Percentiles rank a stretch among this genome's conserved stretches.
These are phyloP conservation scores for Colletotrichum melonis DNA, from an alignment of 2,329 filamentous ascomycete genomes.

Conservation along the genomic window DNA sequence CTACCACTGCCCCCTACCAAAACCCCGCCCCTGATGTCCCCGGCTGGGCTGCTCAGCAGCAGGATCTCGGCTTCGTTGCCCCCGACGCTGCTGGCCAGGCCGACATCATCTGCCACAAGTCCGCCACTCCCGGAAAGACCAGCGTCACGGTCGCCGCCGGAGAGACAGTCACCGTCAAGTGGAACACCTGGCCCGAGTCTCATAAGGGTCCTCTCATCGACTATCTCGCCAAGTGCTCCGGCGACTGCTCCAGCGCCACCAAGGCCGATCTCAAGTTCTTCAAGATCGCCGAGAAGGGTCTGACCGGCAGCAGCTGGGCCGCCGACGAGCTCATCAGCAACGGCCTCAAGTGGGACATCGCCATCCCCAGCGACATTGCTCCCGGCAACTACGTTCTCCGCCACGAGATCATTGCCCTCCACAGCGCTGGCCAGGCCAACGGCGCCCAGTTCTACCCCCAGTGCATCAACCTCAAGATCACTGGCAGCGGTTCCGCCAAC, in stretches of 20 bases:
- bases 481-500: constrained; percentile 49
- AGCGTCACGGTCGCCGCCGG: constrained; percentile 67
- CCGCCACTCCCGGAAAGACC: constrained; percentile 52
- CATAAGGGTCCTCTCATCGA: constrained; percentile 72
- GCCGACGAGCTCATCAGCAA: constrained; percentile 62
- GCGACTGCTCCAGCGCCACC: constrained; percentile 63
- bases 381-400: constrained; percentile 66
- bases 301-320: constrained; percentile 65
- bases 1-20: constrained; percentile 39
- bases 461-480: constrained; percentile 61
- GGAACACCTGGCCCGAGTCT: constrained; percentile 72
- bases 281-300: constrained; percentile 69
- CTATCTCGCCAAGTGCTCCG: constrained; percentile 69
- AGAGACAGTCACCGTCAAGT: constrained; percentile 67
- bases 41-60: constrained; percentile 42
- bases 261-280: constrained; percentile 65
- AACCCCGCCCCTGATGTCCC: constrained; percentile 43
- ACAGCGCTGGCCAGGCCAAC: constrained; percentile 54
- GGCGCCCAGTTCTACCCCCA: constrained; percentile 64
- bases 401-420: constrained; percentile 67
- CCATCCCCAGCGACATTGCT: constrained; percentile 58
- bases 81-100: constrained; percentile 51
- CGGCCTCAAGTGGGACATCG: constrained; percentile 58
- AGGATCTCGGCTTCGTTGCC: constrained; percentile 55
- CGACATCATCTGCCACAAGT: constrained; percentile 62